Evolutionary conservation across 352 stramenopile species (phyloP).

Genomic region (Aphanomyces stellatus): DNA sequence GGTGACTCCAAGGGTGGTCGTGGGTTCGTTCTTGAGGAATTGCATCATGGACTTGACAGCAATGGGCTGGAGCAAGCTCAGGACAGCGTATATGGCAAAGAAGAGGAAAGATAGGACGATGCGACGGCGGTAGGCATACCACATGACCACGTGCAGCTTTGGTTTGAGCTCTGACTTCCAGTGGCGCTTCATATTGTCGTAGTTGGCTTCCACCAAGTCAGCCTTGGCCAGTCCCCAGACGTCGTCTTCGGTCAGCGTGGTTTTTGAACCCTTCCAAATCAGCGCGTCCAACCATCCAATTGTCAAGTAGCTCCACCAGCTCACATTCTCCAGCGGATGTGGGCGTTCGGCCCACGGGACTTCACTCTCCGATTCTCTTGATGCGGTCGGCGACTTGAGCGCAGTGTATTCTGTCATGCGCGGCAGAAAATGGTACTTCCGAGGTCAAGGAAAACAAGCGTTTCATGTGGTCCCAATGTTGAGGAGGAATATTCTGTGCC

Average conservation of each 20-base stretch:
- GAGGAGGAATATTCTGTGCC: too few species aligned
- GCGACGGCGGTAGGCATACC: slow-evolving; percentile 34
- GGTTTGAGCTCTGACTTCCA: slow-evolving; percentile 25
- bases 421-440: too few species aligned
- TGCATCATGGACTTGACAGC: slow-evolving; percentile 49
- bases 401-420: neutral
- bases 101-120: slow-evolving; percentile 28
- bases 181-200: slow-evolving; percentile 7
- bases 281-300: slow-evolving; percentile 40
- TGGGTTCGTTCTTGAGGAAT: slow-evolving; percentile 23
- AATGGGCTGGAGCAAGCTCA: slow-evolving; percentile 37
- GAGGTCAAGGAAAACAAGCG: too few species aligned
- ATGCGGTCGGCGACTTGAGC: neutral
- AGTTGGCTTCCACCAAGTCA: slow-evolving; percentile 24
- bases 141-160: slow-evolving; percentile 37
- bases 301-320: slow-evolving; percentile 38
- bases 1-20: slow-evolving; percentile 21
- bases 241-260: slow-evolving; percentile 10
- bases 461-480: too few species aligned
- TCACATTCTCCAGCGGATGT: slow-evolving; percentile 31
- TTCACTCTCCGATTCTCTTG: neutral
- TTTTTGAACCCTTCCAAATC: neutral
- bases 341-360: neutral
- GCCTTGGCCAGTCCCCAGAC: slow-evolving; percentile 9
- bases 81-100: slow-evolving; percentile 27